Evolutionary conservation across 371 early-diverging fungal genomes (phyloP), one percentile per base, ranked within the genome.

Genomic region (Mucor indicus): DNA sequence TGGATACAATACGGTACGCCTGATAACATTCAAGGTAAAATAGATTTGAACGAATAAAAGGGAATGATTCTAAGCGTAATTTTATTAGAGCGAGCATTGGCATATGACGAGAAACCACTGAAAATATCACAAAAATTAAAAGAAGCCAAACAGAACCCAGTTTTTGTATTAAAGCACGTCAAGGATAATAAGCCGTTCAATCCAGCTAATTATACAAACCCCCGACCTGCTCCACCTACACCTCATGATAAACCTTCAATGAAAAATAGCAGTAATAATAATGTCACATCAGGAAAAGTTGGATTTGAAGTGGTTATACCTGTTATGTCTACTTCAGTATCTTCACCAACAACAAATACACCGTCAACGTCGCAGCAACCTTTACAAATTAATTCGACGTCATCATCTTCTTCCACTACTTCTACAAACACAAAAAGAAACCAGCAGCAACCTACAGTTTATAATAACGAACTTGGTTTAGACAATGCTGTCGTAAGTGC

Each of bases 31-130:
- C 68, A 68, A 60, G 65, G 72, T 64, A 43, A 60, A 25, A n/a
- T n/a, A n/a, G n/a, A n/a, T n/a, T n/a, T n/a, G n/a, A n/a, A n/a
- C n/a, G n/a, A n/a, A n/a, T 24, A 35, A 6, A 8, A 36, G 31
- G 19, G 32, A 15, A 53, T 55, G 39, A 23, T 49, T 38, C 40
- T 56, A 19, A 17, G 17, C 31, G 27, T 30, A 40, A 20, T 19
- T 19, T 43, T 32, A 11, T 8, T 70, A 75, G 93, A 93, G 57
- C 81, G 87, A 10, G 75, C 82, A n/a, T 58, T 95, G 27, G 77
- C 81, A 0, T 83, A 85, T 43, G 92, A 93, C 44, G 97, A 95
- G 54, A 81, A 80, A 45, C 94, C 95, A 6, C 64, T 93, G 35
- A 61, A 78, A 3, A 63, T 92, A 36, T 86, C 88, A 42, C 89